Evolutionary conservation across 345 rosid species (phyloP).

Genomic region (Dipteronia sinensis): DNA sequence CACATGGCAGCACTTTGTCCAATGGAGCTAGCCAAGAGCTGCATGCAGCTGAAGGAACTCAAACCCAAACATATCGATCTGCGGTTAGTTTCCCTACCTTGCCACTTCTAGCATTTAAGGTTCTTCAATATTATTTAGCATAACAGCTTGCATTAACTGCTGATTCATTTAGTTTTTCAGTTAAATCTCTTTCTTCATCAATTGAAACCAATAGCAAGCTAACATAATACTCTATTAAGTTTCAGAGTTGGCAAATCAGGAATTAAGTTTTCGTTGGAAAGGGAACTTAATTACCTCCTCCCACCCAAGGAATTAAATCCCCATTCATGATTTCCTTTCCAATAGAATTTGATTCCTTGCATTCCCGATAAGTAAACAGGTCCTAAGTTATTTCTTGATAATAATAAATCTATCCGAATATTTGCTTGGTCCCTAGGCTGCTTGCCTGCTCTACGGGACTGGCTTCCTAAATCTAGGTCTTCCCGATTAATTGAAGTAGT

Average conservation of each 20-base stretch:
- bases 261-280: too few species aligned
- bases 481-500: not conserved
- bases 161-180: not conserved
- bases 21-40: conserved; percentile 49
- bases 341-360: too few species aligned
- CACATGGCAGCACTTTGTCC: conserved; percentile 25
- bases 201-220: not conserved
- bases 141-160: not conserved
- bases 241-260: not conserved
- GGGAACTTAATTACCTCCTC: too few species aligned
- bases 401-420: too few species aligned
- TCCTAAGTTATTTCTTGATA: too few species aligned
- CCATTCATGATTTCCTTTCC: too few species aligned
- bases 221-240: not conserved
- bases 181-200: not conserved
- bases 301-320: too few species aligned
- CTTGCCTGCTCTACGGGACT: not conserved
- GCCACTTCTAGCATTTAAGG: not conserved
- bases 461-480: not conserved
- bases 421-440: not conserved
- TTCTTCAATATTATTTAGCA: not conserved
- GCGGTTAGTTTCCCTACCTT: conserved; percentile 42
- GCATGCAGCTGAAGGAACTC: conserved; percentile 42
- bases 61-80: conserved; percentile 38
- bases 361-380: too few species aligned